Conservation (phyloP, 2,329 filamentous ascomycete species). For the Xylaria sp. region DNA sequence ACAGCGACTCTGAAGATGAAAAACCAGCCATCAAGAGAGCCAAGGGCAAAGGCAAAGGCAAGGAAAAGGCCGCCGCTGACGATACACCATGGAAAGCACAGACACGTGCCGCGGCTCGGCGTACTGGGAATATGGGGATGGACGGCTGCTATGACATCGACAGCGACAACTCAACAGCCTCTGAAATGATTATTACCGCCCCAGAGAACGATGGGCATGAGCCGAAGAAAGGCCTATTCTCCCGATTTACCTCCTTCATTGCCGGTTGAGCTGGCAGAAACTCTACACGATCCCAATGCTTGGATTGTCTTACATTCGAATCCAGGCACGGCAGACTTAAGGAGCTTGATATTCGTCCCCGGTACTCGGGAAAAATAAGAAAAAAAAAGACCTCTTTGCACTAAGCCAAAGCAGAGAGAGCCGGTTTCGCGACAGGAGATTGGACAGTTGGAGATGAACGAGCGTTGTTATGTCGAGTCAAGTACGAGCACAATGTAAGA, state of each 20-base stretch:
- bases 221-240: background rate
- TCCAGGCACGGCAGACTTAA: background rate
- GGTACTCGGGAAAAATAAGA: too few species aligned
- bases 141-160: constrained; percentile 29
- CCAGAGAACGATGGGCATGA: background rate
- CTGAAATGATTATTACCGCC: background rate
- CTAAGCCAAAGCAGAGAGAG: too few species aligned
- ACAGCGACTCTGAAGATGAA: constrained; percentile 14
- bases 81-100: constrained; percentile 15
- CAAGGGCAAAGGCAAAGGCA: constrained; percentile 1
- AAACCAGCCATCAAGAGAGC: background rate
- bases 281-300: background rate
- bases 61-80: background rate
- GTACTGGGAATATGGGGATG: background rate
- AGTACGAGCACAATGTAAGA: too few species aligned
- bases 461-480: too few species aligned
- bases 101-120: constrained; percentile 22
- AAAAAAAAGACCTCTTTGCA: background rate
- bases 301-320: too few species aligned
- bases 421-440: too few species aligned
- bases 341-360: background rate
- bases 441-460: too few species aligned
- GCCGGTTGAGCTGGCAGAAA: background rate
- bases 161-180: background rate
- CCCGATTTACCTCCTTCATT: background rate